Base-by-base conservation (phyloP, 106 monocot genomes). In the Dendrobium huoshanense region DNA sequence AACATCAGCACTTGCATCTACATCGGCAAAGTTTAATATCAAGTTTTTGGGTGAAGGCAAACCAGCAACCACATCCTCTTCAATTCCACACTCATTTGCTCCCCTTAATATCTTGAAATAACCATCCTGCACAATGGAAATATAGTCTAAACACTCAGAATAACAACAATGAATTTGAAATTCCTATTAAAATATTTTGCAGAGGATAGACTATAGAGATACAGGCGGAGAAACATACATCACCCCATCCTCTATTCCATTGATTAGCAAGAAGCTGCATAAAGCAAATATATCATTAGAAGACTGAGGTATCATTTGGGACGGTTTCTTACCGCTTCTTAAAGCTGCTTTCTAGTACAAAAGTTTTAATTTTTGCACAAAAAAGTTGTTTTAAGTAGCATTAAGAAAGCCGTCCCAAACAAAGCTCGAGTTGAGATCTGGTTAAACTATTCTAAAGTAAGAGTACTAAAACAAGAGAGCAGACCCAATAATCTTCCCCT, bases 221-320 rank as follows among this genome's bases (percentile, higher is more conserved):
- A 55, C 27, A 70, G 51, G 29, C 0, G 47, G 9, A 72, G 29
- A 25, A 73, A 56, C 90, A 68, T 92, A 97, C 96, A 86, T 98
- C 98, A 65, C 98, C 98, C 98, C 98, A 98, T 31, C 92, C 88
- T 87, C 89, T 91, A 47, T 98, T 98, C 98, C 98, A 98, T 79
- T 95, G 98, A 78, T 95, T 98, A 58, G 98, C 98, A 70, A 98
- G 92, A 47, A 98, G 94, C 97, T 97, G 92, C 80, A 91, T 41
- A 20, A 45, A 1, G 80, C 20, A 68, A 80, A 40, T 22, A 41
- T 27, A 55, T 77, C 25, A 82, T 61, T 24, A 31, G 11, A 67
- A 31, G 27, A 13, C 1, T 31, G 31, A 31, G 31, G 31, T 31
- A 31, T 31, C 31, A 1, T 31, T 31, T 31, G 31, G 31, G 31